phyloP scores from a whole-genome alignment of 164 flowering plant species.

The Kingdonia uniflora region DNA sequence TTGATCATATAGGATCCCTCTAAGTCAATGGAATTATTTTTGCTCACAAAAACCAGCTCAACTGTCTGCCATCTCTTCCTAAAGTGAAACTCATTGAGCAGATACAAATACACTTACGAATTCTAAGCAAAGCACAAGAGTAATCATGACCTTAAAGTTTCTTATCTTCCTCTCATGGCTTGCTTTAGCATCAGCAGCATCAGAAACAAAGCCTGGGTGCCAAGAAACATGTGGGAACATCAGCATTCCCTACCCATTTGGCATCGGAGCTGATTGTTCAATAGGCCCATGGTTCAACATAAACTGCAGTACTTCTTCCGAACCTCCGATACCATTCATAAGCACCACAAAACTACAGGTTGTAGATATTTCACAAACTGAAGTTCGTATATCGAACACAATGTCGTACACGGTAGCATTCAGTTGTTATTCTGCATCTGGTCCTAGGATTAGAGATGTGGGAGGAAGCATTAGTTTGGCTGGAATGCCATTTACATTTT shows the following conservation, averaged over 20 bases:
- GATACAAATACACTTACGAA: no score
- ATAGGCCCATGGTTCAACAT: background rate
- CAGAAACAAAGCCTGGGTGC: conserved; percentile 3
- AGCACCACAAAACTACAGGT: background rate
- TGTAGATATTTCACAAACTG: no score
- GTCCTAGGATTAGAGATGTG: background rate
- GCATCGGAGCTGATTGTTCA: background rate
- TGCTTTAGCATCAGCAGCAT: no score
- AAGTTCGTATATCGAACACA: background rate
- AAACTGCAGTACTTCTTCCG: background rate
- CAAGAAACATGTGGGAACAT: conserved; percentile 1
- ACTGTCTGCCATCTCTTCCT: no score
- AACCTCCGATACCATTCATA: background rate
- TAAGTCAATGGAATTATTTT: no score
- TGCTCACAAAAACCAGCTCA: no score
- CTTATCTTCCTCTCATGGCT: no score
- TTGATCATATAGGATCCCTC: no score
- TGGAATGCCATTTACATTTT: conserved; percentile 9
- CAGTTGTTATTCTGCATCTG: background rate
- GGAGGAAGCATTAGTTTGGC: background rate
- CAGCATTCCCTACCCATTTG: conserved; percentile 4
- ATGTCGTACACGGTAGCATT: background rate
- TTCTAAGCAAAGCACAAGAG: no score
- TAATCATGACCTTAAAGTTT: no score
- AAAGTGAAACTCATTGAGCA: no score